Evolutionary conservation across 768 basidiomycete species (phyloP), one percentile per base, ranked within the genome.

Genomic region (Trametes gibbosa): DNA sequence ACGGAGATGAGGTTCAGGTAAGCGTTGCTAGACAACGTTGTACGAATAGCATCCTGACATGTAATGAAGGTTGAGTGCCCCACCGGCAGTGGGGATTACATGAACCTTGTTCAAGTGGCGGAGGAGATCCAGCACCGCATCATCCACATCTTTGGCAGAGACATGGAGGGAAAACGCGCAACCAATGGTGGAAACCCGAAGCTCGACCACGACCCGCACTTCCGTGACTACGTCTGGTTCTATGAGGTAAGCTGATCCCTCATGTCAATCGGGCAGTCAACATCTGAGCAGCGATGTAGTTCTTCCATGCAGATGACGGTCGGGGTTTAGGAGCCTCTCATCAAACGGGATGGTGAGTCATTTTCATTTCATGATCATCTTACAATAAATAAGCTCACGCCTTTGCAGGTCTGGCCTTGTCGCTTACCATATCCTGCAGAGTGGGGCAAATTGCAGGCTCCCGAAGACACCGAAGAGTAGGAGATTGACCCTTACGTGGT

Each of bases 61-160:
- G 61, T 23, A 43, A 21, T 47, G 16, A 35, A 84, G 78, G 88
- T 96, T 27, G 97, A 99, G 73, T 99, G 97, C 68, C 97, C 97
- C 5, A 95, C 93, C 0, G 94, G 95, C 25, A 91, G 89, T 62
- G 97, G 97, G n/a, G 95, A 97, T 65, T 93, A 88, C 74, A 98
- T 98, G 95, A 92, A 94, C 70, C 84, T 99, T 8, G 92, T 89
- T 10, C 82, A 84, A 58, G 94, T 96, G 19, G 94, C 97, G 5
- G 96, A 98, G 68, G 97, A 99, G 73, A 95, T 99, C 56, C 97
- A 98, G 73, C 96, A 98, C 70, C 88, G 97, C n/a, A 86, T 98
- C 62, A 99, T 98, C 56, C 95, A 98, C 72, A 94, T 99, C 66
- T 99, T 99, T 68, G 87, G 92, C n/a, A 85, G 95, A 25, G 96